Evolutionary conservation across 306 rosid genomes (phyloP).

Genomic region (Elaeagnus macrophylla): DNA sequence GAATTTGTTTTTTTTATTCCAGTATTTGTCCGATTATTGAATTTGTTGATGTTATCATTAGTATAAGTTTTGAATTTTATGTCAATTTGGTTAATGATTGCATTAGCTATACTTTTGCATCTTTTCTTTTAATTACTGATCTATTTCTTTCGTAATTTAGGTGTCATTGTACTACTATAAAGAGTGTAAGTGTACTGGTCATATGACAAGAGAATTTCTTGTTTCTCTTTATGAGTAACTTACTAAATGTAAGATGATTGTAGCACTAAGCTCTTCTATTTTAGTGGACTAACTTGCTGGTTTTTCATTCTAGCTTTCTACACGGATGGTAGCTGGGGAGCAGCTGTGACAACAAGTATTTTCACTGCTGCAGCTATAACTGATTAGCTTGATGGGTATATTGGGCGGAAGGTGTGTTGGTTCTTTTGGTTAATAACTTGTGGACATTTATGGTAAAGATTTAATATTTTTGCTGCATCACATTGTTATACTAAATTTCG

Average conservation of each 20-base stretch:
- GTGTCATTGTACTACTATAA: too few species aligned
- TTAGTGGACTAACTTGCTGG: slow-evolving; percentile 1
- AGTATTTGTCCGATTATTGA: too few species aligned
- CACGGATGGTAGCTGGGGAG: slow-evolving; percentile 69
- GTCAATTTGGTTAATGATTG: too few species aligned
- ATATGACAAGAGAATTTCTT: too few species aligned
- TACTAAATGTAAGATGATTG: not conserved
- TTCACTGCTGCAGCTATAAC: slow-evolving; percentile 75
- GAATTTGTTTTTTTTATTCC: too few species aligned
- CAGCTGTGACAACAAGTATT: slow-evolving; percentile 70
- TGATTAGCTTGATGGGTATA: slow-evolving; percentile 97
- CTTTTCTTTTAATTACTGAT: too few species aligned
- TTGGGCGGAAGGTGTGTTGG: slow-evolving; percentile 74
- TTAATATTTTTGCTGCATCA: not conserved
- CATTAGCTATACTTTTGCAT: too few species aligned
- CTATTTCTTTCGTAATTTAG: too few species aligned
- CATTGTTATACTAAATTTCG: slow-evolving; percentile 25
- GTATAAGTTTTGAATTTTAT: too few species aligned
- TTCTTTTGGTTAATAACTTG: not conserved
- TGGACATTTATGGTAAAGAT: not conserved
- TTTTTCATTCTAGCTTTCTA: slow-evolving; percentile 52
- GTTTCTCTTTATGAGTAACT: too few species aligned
- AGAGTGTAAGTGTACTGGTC: too few species aligned
- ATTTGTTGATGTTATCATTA: too few species aligned
- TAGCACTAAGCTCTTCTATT: not conserved